phyloP scores from a whole-genome alignment of 352 stramenopile species.

The Pythium apleroticum region DNA sequence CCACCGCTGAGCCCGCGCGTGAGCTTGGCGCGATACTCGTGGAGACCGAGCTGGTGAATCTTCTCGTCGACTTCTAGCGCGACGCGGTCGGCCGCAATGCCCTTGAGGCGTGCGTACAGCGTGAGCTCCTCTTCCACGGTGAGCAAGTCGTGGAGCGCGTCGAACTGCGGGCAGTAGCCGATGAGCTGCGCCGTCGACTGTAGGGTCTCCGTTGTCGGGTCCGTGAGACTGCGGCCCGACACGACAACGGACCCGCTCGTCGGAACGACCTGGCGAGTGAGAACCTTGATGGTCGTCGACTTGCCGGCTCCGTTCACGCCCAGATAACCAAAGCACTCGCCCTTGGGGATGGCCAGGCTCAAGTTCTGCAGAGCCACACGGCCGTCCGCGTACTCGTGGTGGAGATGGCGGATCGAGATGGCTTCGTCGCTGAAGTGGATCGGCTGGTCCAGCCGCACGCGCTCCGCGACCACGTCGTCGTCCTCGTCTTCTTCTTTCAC shows the following conservation, averaged over 20 bases:
- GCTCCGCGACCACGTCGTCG: conserved; percentile 25
- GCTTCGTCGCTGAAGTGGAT: conserved; percentile 14
- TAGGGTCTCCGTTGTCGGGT: neutral
- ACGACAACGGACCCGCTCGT: conserved; percentile 55
- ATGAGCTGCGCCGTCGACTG: conserved; percentile 33
- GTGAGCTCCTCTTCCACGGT: conserved; percentile 91
- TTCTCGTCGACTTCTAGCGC: conserved; percentile 47
- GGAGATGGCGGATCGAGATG: conserved; percentile 51
- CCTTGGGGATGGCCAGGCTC: conserved; percentile 64
- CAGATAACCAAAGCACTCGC: conserved; percentile 78
- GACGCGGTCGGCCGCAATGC: conserved; percentile 42
- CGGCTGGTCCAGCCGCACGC: conserved; percentile 13
- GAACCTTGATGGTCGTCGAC: conserved; percentile 46
- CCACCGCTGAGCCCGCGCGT: conserved; percentile 61
- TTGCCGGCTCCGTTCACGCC: conserved; percentile 81
- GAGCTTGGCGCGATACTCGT: conserved; percentile 48
- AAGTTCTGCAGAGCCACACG: conserved; percentile 52
- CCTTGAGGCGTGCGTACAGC: conserved; percentile 91
- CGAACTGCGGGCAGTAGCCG: conserved; percentile 93
- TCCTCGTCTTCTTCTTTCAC: conserved; percentile 15
- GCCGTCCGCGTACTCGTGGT: conserved; percentile 38
- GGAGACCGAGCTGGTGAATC: conserved; percentile 56
- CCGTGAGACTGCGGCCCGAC: conserved; percentile 45
- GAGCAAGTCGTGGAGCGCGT: conserved; percentile 92
- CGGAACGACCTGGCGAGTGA: conserved; percentile 39